Conservation (phyloP, 257 asterid species). For the Craterostigma plantagineum region DNA sequence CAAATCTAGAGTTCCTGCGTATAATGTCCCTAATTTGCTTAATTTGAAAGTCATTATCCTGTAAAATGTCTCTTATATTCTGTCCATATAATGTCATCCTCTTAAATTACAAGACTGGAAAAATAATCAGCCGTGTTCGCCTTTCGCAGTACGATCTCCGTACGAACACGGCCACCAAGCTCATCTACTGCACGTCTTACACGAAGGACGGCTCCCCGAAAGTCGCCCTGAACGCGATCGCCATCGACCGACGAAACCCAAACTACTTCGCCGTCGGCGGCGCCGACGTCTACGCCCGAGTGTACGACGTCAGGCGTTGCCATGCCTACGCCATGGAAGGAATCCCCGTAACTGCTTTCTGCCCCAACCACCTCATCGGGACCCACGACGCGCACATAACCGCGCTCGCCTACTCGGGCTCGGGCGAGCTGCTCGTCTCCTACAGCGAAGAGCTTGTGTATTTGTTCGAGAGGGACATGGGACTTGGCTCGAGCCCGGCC, state of each 20-base stretch:
- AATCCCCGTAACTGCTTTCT: constrained; percentile 31
- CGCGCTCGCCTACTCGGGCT: constrained; percentile 51
- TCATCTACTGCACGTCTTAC: constrained; percentile 37
- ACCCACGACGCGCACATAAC: constrained; percentile 37
- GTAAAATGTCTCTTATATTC: too few relatives aligned
- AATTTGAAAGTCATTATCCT: too few relatives aligned
- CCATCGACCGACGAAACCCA: constrained; percentile 66
- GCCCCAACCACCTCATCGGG: constrained; percentile 33
- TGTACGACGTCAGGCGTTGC: constrained; percentile 51
- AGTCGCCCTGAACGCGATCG: constrained; percentile 44
- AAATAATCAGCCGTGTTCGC: too few relatives aligned
- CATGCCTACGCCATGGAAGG: constrained; percentile 24
- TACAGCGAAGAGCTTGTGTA: constrained; percentile 60
- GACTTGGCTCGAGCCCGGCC: constrained; percentile 42
- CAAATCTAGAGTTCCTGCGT: too few relatives aligned
- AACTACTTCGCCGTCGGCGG: constrained; percentile 63
- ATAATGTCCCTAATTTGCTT: too few relatives aligned
- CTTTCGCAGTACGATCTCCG: constrained; percentile 74
- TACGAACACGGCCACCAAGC: constrained; percentile 40
- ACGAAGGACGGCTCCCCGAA: constrained; percentile 16
- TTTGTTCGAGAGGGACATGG: constrained; percentile 52
- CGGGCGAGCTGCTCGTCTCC: constrained; percentile 58
- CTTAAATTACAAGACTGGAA: too few relatives aligned
- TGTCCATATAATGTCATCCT: too few relatives aligned
- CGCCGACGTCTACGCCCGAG: constrained; percentile 52